These are phyloP conservation scores for Hymenoscyphus scutula DNA, from an alignment of 2,329 filamentous ascomycete genomes.

Conservation along the genomic window DNA sequence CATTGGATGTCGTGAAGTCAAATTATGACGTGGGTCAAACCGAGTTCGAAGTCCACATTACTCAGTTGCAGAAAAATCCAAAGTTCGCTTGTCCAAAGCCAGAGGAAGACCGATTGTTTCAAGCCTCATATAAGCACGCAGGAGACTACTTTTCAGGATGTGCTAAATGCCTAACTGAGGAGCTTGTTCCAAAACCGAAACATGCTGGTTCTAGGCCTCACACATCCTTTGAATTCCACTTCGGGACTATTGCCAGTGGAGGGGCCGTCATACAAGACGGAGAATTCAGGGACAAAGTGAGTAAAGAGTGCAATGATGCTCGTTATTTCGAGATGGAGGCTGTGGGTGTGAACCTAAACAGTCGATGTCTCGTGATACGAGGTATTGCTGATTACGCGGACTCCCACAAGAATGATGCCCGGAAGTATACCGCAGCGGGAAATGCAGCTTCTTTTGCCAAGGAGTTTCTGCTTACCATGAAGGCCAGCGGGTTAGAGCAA, in stretches of 20 bases:
- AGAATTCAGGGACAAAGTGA: slow-evolving; percentile 27
- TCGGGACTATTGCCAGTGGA: slow-evolving; percentile 32
- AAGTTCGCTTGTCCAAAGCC: neutral
- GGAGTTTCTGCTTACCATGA: slow-evolving; percentile 17
- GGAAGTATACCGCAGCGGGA: slow-evolving; percentile 23
- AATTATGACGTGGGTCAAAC: no score
- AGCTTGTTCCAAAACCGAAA: neutral
- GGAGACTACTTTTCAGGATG: no score
- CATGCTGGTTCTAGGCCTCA: slow-evolving; percentile 6
- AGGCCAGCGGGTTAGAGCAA: neutral
- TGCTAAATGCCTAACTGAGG: no score
- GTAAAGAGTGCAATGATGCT: slow-evolving; percentile 28
- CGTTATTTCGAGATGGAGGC: slow-evolving; percentile 39
- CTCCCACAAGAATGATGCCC: slow-evolving; percentile 23
- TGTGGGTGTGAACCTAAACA: slow-evolving; percentile 28
- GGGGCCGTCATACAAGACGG: slow-evolving; percentile 36
- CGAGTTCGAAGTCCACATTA: neutral
- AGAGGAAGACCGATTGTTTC: neutral
- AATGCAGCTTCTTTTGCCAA: slow-evolving; percentile 24
- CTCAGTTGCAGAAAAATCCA: neutral
- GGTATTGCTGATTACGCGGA: slow-evolving; percentile 27
- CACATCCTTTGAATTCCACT: slow-evolving; percentile 42
- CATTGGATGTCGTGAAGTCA: no score
- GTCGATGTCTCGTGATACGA: slow-evolving; percentile 25
- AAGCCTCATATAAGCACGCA: neutral